Conservation (phyloP, 495 filamentous ascomycete species). For the Aspergillus wentii region DNA sequence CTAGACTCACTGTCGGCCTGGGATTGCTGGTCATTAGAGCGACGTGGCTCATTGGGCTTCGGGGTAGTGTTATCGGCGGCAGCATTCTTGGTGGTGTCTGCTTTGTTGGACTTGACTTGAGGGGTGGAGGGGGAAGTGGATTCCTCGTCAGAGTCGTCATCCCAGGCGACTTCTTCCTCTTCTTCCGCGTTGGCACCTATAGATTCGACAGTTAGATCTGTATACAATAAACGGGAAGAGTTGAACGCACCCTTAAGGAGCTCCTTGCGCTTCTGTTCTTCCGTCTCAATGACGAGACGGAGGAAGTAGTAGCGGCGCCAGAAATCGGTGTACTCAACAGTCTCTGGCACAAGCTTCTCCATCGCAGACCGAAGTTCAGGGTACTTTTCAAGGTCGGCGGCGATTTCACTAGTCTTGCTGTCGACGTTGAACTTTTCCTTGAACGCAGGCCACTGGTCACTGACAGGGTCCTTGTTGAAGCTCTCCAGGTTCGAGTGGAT, state of each 20-base stretch:
- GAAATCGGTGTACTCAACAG: slow-evolving; percentile 81
- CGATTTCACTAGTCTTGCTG: slow-evolving; percentile 79
- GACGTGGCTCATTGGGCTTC: slow-evolving; percentile 62
- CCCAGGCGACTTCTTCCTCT: slow-evolving; percentile 79
- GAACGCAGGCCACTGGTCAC: slow-evolving; percentile 71
- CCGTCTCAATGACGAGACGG: slow-evolving; percentile 88
- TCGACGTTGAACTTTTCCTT: slow-evolving; percentile 73
- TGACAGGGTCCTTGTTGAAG: slow-evolving; percentile 77
- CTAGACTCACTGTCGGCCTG: slow-evolving; percentile 85
- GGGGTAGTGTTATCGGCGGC: slow-evolving; percentile 32
- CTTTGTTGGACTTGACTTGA: slow-evolving; percentile 23
- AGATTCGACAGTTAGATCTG: slow-evolving; percentile 4
- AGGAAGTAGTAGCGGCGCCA: slow-evolving; percentile 97
- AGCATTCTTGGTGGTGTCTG: slow-evolving; percentile 17
- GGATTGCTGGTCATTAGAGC: slow-evolving; percentile 80
- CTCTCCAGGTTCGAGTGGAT: slow-evolving; percentile 83
- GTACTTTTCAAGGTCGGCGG: slow-evolving; percentile 78
- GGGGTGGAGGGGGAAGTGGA: slow-evolving; percentile 49
- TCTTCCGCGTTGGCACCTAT: slow-evolving; percentile 56
- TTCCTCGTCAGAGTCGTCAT: slow-evolving; percentile 70
- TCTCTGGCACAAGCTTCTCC: slow-evolving; percentile 92
- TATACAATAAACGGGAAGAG: slow-evolving; percentile 8
- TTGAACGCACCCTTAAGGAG: slow-evolving; percentile 74
- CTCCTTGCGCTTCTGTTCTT: slow-evolving; percentile 85
- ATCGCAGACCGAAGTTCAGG: slow-evolving; percentile 83